These are phyloP conservation scores for Apophysomyces elegans DNA, from an alignment of 371 early-diverging fungal species.

Conservation along the genomic window DNA sequence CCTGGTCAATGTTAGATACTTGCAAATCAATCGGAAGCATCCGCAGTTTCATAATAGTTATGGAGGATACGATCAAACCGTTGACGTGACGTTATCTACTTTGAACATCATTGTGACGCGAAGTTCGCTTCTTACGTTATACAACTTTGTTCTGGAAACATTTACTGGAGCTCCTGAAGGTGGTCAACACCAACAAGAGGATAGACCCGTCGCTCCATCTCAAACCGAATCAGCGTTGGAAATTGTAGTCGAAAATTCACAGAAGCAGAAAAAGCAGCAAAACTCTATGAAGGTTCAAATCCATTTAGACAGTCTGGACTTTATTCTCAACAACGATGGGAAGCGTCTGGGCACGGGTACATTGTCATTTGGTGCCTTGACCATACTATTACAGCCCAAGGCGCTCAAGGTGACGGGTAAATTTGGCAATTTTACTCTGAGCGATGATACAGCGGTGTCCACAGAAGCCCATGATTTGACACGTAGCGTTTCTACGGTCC, in stretches of 20 bases:
- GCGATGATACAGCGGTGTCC: slow-evolving; percentile 52
- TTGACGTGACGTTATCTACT: slow-evolving; percentile 84
- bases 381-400: slow-evolving; percentile 63
- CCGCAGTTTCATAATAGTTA: slow-evolving; percentile 78
- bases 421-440: slow-evolving; percentile 83
- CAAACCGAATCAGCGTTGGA: not conserved
- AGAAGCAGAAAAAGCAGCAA: slow-evolving; percentile 28
- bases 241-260: slow-evolving; percentile 27
- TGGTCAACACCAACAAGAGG: not conserved
- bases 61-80: slow-evolving; percentile 81
- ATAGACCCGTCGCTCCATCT: not conserved
- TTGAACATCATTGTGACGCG: slow-evolving; percentile 84
- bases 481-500: slow-evolving; percentile 27
- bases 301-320: slow-evolving; percentile 77
- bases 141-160: slow-evolving; percentile 87
- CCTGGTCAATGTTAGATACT: slow-evolving; percentile 77
- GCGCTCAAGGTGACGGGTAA: slow-evolving; percentile 79
- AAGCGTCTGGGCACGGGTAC: slow-evolving; percentile 76
- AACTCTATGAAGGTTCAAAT: slow-evolving; percentile 64
- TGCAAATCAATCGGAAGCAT: slow-evolving; percentile 70
- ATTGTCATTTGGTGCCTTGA: slow-evolving; percentile 74
- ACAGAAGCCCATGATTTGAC: not conserved
- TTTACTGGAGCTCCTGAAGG: slow-evolving; percentile 46
- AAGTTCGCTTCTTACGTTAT: slow-evolving; percentile 82
- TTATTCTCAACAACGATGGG: slow-evolving; percentile 88